phyloP scores from a whole-genome alignment of 495 filamentous ascomycete genomes.

The Aspergillus incahuasiensis region DNA sequence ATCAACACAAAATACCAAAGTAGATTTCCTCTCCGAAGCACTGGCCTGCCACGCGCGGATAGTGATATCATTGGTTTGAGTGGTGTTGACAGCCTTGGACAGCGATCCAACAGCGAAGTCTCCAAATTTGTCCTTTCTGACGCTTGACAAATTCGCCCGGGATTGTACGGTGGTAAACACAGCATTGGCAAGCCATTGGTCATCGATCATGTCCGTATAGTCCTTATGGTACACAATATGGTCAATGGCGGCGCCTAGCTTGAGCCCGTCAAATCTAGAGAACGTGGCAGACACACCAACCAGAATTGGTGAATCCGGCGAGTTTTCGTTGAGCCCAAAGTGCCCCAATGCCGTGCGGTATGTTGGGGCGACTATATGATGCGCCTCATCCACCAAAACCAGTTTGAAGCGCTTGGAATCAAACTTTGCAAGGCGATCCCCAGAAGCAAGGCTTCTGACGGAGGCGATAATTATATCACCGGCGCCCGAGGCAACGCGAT shows the following conservation, averaged over 20 bases:
- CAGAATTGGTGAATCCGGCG: slow-evolving; percentile 56
- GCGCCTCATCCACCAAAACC: slow-evolving; percentile 93
- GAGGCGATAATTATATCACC: slow-evolving; percentile 97
- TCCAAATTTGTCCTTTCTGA: slow-evolving; percentile 59
- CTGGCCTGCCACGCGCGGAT: slow-evolving; percentile 80
- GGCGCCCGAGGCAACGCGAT: slow-evolving; percentile 60
- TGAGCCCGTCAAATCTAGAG: slow-evolving; percentile 83
- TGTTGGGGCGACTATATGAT: slow-evolving; percentile 83
- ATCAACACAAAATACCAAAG: slow-evolving; percentile 90
- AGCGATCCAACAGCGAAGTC: slow-evolving; percentile 76
- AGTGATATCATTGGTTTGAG: slow-evolving; percentile 70
- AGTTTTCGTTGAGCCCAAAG: slow-evolving; percentile 61
- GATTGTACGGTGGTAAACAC: slow-evolving; percentile 90
- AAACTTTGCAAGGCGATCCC: slow-evolving; percentile 73
- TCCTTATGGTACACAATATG: slow-evolving; percentile 97
- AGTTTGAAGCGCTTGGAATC: slow-evolving; percentile 80
- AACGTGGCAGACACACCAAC: slow-evolving; percentile 94
- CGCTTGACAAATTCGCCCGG: slow-evolving; percentile 66
- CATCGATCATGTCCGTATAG: slow-evolving; percentile 93
- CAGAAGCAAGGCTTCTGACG: slow-evolving; percentile 69
- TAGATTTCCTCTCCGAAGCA: slow-evolving; percentile 70
- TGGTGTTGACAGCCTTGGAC: slow-evolving; percentile 75
- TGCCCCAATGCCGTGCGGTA: slow-evolving; percentile 71
- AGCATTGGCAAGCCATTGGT: slow-evolving; percentile 78
- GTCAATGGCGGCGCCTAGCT: slow-evolving; percentile 82